Base-by-base conservation (phyloP, 805 yeast species). In the Candida endomychidarum region DNA sequence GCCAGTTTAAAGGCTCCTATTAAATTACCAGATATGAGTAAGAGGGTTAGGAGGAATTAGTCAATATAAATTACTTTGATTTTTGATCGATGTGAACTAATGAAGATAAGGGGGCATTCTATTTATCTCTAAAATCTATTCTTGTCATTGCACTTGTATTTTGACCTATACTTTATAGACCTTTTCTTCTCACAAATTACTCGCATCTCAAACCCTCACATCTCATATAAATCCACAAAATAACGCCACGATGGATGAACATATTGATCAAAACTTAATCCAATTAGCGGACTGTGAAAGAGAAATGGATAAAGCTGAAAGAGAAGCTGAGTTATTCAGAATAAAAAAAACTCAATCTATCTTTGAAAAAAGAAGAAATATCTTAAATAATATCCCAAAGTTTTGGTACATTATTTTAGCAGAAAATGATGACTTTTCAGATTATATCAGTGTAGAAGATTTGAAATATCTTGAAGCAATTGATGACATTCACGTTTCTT, bases 341-440 rank as follows among this genome's bases (percentile, higher is more conserved):
- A 58, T 82, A 26, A 59, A 61, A 34, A 62, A 74, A 21, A 73
- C 87, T 6, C 75, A 73, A 47, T 75, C 80, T 14, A 67, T 86
- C 6, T 87, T 78, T 54, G 66, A 56, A 5, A 61, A 73, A 42
- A 70, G 97, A 50, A 70, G 86, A 17, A 65, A 52, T 5, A 61
- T 74, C n/a, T 67, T 81, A 11, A 41, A 51, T 4, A 57, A 69
- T 3, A 75, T 89, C 30, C 88, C 90, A 1, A 77, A 77, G 47
- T 89, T 91, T 60, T 91, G 98, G 98, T 83, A 85, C 52, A 76
- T 83, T 38, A 96, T 86, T 0, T 62, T 91, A 8, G 88, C 90
- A 2, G 87, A 86, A 54, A 84, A 84, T 52, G 83, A 85, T 37
- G 96, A 86, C 48, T 85, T 91, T 56, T 83, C 86, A 11, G 96